Evolutionary conservation across 2,329 filamentous ascomycete species (phyloP).

Genomic region (Sporothrix luriei): DNA sequence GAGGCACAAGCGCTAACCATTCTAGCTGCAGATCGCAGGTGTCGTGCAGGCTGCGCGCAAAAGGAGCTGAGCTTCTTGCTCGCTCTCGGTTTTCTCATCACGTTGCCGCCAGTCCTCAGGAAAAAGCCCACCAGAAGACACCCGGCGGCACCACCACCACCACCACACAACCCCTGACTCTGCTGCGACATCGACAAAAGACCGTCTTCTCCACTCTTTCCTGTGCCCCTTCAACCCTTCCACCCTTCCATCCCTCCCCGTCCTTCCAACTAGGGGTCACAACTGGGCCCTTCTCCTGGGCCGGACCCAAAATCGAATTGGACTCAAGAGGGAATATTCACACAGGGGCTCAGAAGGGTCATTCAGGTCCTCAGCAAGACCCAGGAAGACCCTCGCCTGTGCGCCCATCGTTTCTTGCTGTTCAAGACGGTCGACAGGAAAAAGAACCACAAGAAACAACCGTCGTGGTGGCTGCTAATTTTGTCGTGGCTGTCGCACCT

Average conservation of each 20-base stretch:
- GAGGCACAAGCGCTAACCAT: conserved; percentile 3
- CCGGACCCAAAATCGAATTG: conserved; percentile 23
- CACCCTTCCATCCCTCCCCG: conserved; percentile 5
- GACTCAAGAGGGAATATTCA: conserved; percentile 14
- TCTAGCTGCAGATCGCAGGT: neutral
- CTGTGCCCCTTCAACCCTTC: neutral
- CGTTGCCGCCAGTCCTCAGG: conserved; percentile 17
- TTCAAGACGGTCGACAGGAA: neutral
- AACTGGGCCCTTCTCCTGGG: conserved; percentile 5
- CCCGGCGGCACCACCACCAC: conserved; percentile 1
- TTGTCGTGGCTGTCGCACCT: conserved; percentile 22
- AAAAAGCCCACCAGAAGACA: neutral
- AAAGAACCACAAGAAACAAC: neutral
- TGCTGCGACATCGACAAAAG: conserved; percentile 17
- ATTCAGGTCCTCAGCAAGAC: neutral
- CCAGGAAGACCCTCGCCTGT: conserved; percentile 12
- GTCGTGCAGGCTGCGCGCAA: conserved; percentile 14
- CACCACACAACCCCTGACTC: conserved; percentile 19
- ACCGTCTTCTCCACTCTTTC: conserved; percentile 22
- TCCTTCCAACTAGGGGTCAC: conserved; percentile 15
- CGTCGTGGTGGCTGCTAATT: neutral
- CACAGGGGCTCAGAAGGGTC: neutral
- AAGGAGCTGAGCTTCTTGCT: neutral
- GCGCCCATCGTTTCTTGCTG: conserved; percentile 8
- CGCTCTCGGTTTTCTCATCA: neutral